Evolutionary conservation across 192 early-diverging fungal genomes (phyloP).

Genomic region (Coemansia pectinata): DNA sequence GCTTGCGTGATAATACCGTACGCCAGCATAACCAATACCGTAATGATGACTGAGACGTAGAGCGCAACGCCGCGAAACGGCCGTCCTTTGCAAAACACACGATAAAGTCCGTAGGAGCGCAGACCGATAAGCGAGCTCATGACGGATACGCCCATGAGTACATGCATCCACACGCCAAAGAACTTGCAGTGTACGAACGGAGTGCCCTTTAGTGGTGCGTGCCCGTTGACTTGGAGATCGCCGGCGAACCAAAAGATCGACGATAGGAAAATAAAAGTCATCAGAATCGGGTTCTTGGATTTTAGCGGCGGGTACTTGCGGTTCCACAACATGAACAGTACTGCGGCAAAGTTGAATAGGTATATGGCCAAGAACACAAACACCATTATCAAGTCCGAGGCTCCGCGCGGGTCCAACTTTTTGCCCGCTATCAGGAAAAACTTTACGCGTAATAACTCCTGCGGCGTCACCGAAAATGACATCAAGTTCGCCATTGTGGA

Average conservation of each 20-base stretch:
- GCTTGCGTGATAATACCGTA: slow-evolving; percentile 38
- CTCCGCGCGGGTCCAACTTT: slow-evolving; percentile 30
- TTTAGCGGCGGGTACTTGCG: slow-evolving; percentile 55
- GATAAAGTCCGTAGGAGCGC: background rate
- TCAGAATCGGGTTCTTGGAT: slow-evolving; percentile 51
- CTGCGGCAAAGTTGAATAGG: slow-evolving; percentile 25
- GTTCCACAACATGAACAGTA: slow-evolving; percentile 38
- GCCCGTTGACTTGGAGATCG: slow-evolving; percentile 50
- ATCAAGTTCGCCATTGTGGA: background rate
- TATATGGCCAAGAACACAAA: slow-evolving; percentile 10
- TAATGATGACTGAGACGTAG: background rate
- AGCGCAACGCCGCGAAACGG: background rate
- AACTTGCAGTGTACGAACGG: slow-evolving; percentile 36
- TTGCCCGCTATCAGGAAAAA: background rate
- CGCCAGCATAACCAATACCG: slow-evolving; percentile 12
- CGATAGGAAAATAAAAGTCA: slow-evolving; percentile 27
- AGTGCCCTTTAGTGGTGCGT: slow-evolving; percentile 32
- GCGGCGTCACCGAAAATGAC: slow-evolving; percentile 3
- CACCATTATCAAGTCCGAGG: slow-evolving; percentile 18
- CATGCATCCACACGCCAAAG: slow-evolving; percentile 49
- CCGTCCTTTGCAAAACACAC: background rate
- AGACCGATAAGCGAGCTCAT: slow-evolving; percentile 35
- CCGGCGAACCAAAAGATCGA: slow-evolving; percentile 53
- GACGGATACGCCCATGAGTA: slow-evolving; percentile 31
- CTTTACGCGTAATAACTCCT: slow-evolving; percentile 14